Base-by-base conservation (phyloP, 2,329 filamentous ascomycete genomes). In the Trichophyton mentagrophytes region DNA sequence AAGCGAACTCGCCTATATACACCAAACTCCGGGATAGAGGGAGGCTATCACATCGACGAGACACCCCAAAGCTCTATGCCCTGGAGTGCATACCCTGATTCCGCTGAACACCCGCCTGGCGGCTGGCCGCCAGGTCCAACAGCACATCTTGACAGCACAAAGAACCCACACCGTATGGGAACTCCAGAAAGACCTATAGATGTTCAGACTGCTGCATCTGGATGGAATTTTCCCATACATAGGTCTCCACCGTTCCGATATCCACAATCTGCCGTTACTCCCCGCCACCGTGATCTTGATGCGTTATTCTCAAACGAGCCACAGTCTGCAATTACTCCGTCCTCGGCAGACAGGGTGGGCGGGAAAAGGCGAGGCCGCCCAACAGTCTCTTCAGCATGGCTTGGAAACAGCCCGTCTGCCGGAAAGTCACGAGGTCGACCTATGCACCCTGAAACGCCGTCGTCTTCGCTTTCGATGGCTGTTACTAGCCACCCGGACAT, bases 331-430 rank as follows among this genome's bases (percentile, higher is more conserved):
- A 78, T 88, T n/a, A 88, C 86, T 3, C 84, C 86, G 0, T 83
- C 81, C 3, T 69, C 70, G 2, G 65, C 68, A 3, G 72, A 74
- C 8, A 59, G 85, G 79, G 64, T 73, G 15, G 70, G 71, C 11
- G 64, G 69, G 15, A 70, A 69, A 60, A 79, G 86, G 60, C 82
- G 89, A 3, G 88, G 95, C 70, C 90, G 90, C 0, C 88, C 90
- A 0, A 90, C 89, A 5, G 89, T 96, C 0, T 96, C 90, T 0
- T 96, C 90, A 8, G 91, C 91, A 0, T 96, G 91, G 91, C 84
- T 87, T 60, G 84, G 84, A 64, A 83, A 81, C 62, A 53, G 22
- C 44, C 78, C 84, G 11, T 76, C 82, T 1, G 82, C 80, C 3
- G 85, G 86, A 1, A 95, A 91, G 71, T 79, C 87, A 13, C 80